Conservation (phyloP, 139 green algal species). For the Tetraselmis chui region DNA sequence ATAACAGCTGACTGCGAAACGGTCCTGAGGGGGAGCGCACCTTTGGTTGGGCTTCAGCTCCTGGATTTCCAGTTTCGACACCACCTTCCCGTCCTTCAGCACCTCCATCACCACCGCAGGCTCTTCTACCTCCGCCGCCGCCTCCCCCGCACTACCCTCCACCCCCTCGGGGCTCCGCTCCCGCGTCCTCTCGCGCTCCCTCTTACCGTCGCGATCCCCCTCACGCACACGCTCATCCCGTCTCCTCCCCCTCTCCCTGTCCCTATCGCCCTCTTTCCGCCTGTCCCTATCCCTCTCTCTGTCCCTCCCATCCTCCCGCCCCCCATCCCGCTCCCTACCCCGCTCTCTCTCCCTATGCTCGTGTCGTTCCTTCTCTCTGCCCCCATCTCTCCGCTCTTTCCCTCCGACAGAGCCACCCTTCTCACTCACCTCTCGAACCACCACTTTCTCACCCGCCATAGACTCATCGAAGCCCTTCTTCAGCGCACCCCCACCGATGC, state of each 20-base stretch:
- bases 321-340: not conserved
- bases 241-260: not conserved
- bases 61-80: constrained; percentile 41
- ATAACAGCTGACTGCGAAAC: too few relatives aligned
- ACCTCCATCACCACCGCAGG: constrained; percentile 31
- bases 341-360: constrained; percentile 8
- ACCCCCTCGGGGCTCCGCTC: constrained; percentile 2
- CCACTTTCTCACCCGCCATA: not conserved
- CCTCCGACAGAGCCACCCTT: constrained; percentile 3
- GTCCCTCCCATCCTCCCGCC: not conserved
- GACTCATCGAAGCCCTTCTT: not conserved
- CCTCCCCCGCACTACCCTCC: not conserved
- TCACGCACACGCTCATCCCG: not conserved
- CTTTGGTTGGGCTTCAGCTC: constrained; percentile 42
- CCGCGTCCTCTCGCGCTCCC: not conserved
- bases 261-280: not conserved
- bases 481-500: constrained; percentile 32
- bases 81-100: constrained; percentile 39
- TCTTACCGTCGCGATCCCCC: not conserved
- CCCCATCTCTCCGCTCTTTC: too few relatives aligned
- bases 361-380: not conserved
- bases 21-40: too few relatives aligned
- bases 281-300: too few relatives aligned
- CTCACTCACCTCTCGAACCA: not conserved
- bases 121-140: constrained; percentile 29